Evolutionary conservation across 116 monocot species (phyloP).

Genomic region (Iris pallida): DNA sequence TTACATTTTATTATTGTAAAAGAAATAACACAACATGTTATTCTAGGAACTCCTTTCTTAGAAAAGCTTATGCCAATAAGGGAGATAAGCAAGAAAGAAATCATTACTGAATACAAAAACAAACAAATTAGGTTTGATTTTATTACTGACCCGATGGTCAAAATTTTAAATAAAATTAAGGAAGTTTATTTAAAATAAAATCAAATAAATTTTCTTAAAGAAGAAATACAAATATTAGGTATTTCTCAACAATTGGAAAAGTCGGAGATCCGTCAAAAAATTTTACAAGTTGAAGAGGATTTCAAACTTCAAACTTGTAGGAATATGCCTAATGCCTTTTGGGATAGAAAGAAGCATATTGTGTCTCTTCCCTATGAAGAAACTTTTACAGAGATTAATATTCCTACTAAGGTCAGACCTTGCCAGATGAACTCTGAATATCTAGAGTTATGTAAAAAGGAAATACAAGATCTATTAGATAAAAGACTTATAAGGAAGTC

Average conservation of each 20-base stretch:
- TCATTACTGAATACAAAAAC: neutral
- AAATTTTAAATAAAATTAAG: neutral
- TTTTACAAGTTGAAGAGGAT: neutral
- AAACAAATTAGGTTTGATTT: neutral
- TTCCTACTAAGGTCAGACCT: neutral
- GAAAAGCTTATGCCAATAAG: neutral
- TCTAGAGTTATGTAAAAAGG: constrained; percentile 4
- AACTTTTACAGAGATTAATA: neutral
- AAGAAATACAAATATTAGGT: neutral
- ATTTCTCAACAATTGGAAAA: neutral
- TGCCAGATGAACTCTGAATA: constrained; percentile 4
- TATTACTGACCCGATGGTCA: neutral
- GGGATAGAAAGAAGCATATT: neutral
- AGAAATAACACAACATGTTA: neutral
- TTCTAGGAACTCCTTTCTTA: constrained; percentile 1
- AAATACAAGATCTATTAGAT: neutral
- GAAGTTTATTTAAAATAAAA: neutral
- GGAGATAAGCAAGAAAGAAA: neutral
- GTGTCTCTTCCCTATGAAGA: neutral
- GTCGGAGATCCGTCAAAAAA: neutral
- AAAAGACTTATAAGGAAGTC: no score
- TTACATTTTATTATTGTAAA: neutral
- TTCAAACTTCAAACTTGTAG: neutral
- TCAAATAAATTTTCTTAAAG: neutral
- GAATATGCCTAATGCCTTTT: neutral